Conservation (phyloP, 768 basidiomycete species). For the Imleria badia region DNA sequence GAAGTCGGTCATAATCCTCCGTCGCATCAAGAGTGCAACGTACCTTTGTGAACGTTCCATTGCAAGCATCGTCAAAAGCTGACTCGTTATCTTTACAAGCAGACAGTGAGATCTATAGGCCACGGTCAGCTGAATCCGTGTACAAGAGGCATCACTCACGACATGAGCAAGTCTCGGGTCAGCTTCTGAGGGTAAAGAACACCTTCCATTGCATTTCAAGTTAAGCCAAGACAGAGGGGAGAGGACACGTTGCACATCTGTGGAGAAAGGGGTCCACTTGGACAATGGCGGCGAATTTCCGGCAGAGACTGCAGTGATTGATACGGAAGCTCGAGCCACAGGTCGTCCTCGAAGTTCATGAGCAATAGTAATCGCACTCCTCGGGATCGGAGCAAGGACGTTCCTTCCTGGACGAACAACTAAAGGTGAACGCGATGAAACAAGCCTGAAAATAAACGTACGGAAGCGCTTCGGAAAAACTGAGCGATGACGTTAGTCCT, state of each 20-base stretch:
- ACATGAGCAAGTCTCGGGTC: conserved; percentile 19
- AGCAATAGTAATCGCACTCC: neutral
- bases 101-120: conserved; percentile 26
- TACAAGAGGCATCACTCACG: conserved; percentile 13
- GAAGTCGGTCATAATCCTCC: neutral
- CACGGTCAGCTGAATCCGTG: neutral
- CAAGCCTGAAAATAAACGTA: neutral
- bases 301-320: conserved; percentile 16
- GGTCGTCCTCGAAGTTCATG: conserved; percentile 14
- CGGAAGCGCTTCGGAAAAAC: conserved; percentile 7
- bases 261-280: conserved; percentile 11
- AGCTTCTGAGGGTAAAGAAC: neutral
- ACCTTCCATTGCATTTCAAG: conserved; percentile 19
- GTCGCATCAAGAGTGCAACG: neutral
- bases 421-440: neutral
- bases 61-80: conserved; percentile 20
- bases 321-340: conserved; percentile 4
- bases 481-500: neutral
- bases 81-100: conserved; percentile 28
- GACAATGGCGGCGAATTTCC: conserved; percentile 16
- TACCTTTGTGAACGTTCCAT: conserved; percentile 24
- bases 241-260: conserved; percentile 13
- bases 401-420: conserved; percentile 3
- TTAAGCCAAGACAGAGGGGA: conserved; percentile 18
- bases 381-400: neutral